Base-by-base conservation (phyloP, 805 yeast species). In the Monosporozyma yasuniensis region DNA sequence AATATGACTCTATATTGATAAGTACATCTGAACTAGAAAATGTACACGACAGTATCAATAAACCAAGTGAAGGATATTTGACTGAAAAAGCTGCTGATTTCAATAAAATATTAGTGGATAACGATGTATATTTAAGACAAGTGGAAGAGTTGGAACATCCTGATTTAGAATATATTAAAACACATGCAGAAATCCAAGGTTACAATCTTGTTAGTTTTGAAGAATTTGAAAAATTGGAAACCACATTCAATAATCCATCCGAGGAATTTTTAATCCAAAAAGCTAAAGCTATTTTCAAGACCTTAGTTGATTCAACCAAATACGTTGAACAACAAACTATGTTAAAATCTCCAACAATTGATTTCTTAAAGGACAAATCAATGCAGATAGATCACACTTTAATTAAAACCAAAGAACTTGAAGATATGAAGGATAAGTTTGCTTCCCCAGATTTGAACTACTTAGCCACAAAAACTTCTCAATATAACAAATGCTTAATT, bases 361-460 rank as follows among this genome's bases (percentile, higher is more conserved):
- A 22, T n/a, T 44, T 44, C 39, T 25, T 44, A 2, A 35, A 23
- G 4, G 28, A 35, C 4, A 16, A 34, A n/a, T 34, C 34, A 4
- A 21, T 9, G 9, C n/a, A 25, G 25, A 23, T 30, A 8, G 39
- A 34, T 30, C 12, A 44, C 23, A 11, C 18, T 9, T 22, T 39
- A 23, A n/a, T 34, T 19, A 38, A 32, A 19, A 23, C 22, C 7
- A 25, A 39, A 4, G 44, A 45, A 12, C 39, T 30, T 16, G 41
- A 21, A 8, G 14, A 12, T 14, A 30, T 47, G 32, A 41, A 41
- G 11, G 23, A 41, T 21, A 10, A 6, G 3, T 23, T 34, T 10
- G 34, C 22, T 4, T 23, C 32, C 12, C 62, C 64, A 10, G 28
- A 50, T 22, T 6, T 52, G 6, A 54, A 56, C 14, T 58, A 57